These are phyloP conservation scores for Sporisorium scitamineum DNA, from an alignment of 1,284 basidiomycete genomes.

Conservation along the genomic window DNA sequence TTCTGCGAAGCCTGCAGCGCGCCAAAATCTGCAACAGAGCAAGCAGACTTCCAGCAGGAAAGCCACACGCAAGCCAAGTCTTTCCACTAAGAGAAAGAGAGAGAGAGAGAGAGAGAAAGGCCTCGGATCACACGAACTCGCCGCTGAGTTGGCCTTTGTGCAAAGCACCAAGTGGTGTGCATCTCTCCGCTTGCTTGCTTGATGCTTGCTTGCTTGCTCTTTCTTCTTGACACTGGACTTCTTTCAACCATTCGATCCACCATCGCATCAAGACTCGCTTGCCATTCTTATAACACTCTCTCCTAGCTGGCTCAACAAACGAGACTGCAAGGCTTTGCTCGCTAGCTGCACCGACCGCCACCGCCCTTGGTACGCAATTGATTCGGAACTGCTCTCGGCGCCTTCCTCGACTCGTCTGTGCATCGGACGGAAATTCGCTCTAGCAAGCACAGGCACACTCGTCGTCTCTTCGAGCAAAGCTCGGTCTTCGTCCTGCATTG, in stretches of 20 bases:
- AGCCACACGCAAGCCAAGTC: constrained; percentile 30
- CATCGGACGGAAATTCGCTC: not conserved
- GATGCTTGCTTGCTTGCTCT: not conserved
- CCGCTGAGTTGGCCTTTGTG: constrained; percentile 12
- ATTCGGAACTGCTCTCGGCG: not conserved
- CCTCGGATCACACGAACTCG: constrained; percentile 25
- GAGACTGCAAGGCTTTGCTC: not conserved
- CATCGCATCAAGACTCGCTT: not conserved
- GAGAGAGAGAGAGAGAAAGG: not conserved
- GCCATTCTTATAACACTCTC: not conserved
- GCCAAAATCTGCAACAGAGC: constrained; percentile 10
- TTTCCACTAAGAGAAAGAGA: too few species aligned
- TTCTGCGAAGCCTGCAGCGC: constrained; percentile 23
- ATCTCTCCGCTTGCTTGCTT: constrained; percentile 3
- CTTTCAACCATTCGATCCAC: not conserved
- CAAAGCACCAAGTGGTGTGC: constrained; percentile 10
- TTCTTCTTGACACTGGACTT: not conserved
- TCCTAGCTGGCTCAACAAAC: not conserved
- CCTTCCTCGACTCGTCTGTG: not conserved
- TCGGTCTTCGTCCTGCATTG: not conserved
- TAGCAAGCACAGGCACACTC: not conserved
- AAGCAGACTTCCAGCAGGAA: not conserved
- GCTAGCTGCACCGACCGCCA: not conserved
- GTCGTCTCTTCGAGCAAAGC: not conserved
- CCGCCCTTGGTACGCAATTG: not conserved